Conservation (phyloP, 805 yeast genomes). For the Citeromyces nyonsensis region DNA sequence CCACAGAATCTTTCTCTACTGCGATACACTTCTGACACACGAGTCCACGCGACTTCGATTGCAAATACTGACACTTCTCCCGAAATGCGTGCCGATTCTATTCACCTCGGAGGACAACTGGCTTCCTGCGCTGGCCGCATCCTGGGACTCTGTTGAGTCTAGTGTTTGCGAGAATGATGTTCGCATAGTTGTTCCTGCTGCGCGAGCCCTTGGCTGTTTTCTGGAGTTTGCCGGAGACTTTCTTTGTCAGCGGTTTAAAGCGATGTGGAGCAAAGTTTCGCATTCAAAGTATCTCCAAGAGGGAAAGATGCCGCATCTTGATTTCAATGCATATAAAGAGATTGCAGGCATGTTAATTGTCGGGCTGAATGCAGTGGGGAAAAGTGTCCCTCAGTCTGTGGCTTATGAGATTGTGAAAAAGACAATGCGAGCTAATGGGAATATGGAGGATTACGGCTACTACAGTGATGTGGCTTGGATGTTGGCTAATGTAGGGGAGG, state of each 20-base stretch:
- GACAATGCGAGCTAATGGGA: constrained; percentile 6
- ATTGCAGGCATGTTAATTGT: constrained; percentile 12
- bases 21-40: constrained; percentile 55
- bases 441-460: constrained; percentile 3
- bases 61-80: constrained; percentile 36
- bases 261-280: constrained; percentile 20
- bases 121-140: constrained; percentile 31
- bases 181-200: constrained; percentile 10
- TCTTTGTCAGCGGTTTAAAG: constrained; percentile 22
- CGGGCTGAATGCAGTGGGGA: constrained; percentile 18
- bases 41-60: constrained; percentile 39
- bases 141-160: constrained; percentile 19
- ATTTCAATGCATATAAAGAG: constrained; percentile 7
- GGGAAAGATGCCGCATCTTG: constrained; percentile 1
- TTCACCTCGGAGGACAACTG: constrained; percentile 29
- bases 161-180: constrained; percentile 5
- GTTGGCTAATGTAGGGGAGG: no score
- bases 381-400: constrained; percentile 16
- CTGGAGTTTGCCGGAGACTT: constrained; percentile 21
- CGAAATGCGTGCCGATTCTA: constrained; percentile 30
- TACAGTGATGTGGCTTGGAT: constrained; percentile 4
- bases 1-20: constrained; percentile 48
- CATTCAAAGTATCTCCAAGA: constrained; percentile 3
- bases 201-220: constrained; percentile 8
- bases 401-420: constrained; percentile 17